Conservation (phyloP, 2,329 filamentous ascomycete species). For the Sarocladiaceae sp. region DNA sequence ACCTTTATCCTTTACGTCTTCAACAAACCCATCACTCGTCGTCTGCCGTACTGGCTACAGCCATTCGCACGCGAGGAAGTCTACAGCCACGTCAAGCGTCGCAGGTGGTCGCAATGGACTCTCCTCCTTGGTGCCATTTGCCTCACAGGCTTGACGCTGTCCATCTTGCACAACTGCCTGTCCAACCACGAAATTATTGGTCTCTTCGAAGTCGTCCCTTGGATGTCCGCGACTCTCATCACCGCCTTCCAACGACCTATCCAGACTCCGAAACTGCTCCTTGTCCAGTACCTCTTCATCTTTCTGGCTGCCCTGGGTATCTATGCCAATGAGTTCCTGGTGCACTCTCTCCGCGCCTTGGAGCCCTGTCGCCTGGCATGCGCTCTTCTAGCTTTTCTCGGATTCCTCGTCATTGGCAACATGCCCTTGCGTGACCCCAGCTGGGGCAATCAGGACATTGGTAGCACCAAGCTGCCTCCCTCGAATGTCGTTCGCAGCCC, state of each 20-base stretch:
- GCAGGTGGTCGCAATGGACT: constrained; percentile 33
- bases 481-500: constrained; percentile 51
- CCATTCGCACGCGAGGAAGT: constrained; percentile 36
- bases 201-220: constrained; percentile 32
- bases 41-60: constrained; percentile 32
- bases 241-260: constrained; percentile 31
- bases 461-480: constrained; percentile 19
- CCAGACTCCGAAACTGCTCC: constrained; percentile 33
- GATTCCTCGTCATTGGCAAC: constrained; percentile 24
- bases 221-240: constrained; percentile 30
- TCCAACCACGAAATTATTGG: constrained; percentile 19
- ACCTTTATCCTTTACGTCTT: constrained; percentile 23
- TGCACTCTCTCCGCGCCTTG: constrained; percentile 14
- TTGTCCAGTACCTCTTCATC: constrained; percentile 31
- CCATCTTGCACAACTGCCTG: constrained; percentile 23
- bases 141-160: constrained; percentile 26
- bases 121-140: constrained; percentile 26
- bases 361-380: constrained; percentile 20
- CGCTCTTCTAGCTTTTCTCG: constrained; percentile 17
- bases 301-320: constrained; percentile 23
- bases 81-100: constrained; percentile 16
- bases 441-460: constrained; percentile 27
- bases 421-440: constrained; percentile 31
- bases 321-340: constrained; percentile 24
- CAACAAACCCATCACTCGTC: constrained; percentile 19